These are phyloP conservation scores for Xylaria cubensis DNA, from an alignment of 495 filamentous ascomycete genomes.

Conservation along the genomic window DNA sequence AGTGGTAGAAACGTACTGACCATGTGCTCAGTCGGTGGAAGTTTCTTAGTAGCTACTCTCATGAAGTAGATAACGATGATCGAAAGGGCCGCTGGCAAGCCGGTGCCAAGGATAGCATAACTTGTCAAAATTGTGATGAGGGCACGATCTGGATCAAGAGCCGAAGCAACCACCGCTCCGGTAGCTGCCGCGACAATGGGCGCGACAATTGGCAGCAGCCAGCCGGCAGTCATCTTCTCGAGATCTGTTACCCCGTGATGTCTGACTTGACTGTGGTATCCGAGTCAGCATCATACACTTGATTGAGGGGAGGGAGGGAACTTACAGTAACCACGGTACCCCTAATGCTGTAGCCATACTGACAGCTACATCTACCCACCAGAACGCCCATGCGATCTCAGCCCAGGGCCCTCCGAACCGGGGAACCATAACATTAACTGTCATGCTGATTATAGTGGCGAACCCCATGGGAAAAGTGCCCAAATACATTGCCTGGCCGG, in stretches of 20 bases:
- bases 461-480: constrained; percentile 70
- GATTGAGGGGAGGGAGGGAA: background rate
- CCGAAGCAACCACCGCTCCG: constrained; percentile 61
- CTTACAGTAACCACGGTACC: constrained; percentile 64
- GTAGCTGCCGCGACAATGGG: constrained; percentile 65
- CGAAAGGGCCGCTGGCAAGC: constrained; percentile 60
- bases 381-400: constrained; percentile 58
- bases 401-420: constrained; percentile 27
- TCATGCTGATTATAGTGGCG: constrained; percentile 50
- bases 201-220: constrained; percentile 66
- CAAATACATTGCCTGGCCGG: constrained; percentile 65
- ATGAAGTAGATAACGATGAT: constrained; percentile 67
- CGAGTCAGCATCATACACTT: constrained; percentile 37
- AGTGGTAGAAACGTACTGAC: constrained; percentile 68
- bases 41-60: constrained; percentile 61
- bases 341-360: constrained; percentile 57
- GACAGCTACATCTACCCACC: constrained; percentile 64
- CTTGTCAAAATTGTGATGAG: constrained; percentile 62
- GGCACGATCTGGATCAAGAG: constrained; percentile 58
- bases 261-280: constrained; percentile 38
- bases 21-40: constrained; percentile 65
- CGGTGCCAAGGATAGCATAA: constrained; percentile 67
- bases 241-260: constrained; percentile 30
- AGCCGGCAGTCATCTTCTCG: constrained; percentile 61
- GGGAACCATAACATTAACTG: constrained; percentile 26